These are phyloP conservation scores for Aureobasidium lini DNA, from an alignment of 2,329 filamentous ascomycete genomes.

Conservation along the genomic window DNA sequence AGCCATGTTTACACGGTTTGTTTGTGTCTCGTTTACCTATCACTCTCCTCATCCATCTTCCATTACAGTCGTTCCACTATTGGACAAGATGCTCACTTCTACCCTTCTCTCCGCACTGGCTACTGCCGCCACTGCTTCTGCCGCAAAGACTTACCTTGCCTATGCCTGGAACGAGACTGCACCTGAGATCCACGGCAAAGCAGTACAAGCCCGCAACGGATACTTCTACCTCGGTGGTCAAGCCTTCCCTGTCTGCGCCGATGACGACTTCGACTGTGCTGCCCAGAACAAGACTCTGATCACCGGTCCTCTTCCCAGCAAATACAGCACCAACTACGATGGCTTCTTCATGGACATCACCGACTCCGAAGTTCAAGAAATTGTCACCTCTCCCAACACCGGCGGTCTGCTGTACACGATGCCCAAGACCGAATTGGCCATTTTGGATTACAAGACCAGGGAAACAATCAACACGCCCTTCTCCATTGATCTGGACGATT, in stretches of 20 bases:
- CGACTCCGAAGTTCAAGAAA: neutral
- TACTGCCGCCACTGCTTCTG: neutral
- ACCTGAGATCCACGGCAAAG: neutral
- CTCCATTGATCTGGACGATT: neutral
- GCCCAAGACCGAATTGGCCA: neutral
- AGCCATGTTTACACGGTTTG: neutral
- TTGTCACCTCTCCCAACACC: neutral
- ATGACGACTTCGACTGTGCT: neutral
- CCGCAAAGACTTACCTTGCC: neutral
- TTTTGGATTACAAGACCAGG: neutral
- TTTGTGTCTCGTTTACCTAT: neutral
- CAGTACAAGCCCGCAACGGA: neutral
- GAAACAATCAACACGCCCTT: neutral
- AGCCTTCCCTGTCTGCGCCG: neutral
- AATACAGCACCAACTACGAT: neutral
- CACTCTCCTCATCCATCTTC: neutral
- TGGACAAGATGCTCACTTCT: neutral
- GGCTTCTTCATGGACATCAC: neutral
- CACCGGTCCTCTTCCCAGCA: neutral
- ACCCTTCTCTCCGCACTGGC: neutral
- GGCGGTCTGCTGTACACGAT: neutral
- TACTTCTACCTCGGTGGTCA: neutral
- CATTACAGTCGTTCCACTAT: neutral
- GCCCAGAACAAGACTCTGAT: neutral
- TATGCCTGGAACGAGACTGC: neutral